Percentiles rank a stretch among this genome's conserved stretches.
Evolutionary conservation across 2,329 filamentous ascomycete species (phyloP).

Genomic region (Aspergillus chevalieri): DNA sequence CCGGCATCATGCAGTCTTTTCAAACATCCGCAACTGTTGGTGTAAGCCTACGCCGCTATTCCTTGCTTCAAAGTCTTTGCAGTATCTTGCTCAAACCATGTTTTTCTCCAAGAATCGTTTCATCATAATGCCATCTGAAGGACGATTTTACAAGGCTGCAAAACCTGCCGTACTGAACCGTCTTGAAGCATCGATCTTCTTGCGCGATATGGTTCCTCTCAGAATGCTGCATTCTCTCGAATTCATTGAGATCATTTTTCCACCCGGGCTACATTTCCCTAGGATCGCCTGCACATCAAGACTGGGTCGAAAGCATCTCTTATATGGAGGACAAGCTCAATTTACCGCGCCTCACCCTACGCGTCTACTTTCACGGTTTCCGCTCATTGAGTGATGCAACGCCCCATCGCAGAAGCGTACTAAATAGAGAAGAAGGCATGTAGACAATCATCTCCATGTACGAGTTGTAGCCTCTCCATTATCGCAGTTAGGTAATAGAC

Average conservation of each 20-base stretch:
- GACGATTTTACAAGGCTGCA: background rate
- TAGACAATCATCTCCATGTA: too few relatives aligned
- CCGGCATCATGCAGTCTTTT: background rate
- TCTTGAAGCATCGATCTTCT: background rate
- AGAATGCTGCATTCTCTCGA: background rate
- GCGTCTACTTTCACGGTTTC: background rate
- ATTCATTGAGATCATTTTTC: background rate
- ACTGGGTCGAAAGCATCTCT: background rate
- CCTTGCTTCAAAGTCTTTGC: background rate
- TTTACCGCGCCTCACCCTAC: background rate
- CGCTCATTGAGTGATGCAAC: too few relatives aligned
- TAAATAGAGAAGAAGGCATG: too few relatives aligned
- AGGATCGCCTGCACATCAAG: background rate
- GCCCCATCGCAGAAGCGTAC: too few relatives aligned
- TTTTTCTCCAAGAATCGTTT: background rate
- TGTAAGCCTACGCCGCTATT: background rate
- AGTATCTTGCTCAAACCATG: background rate
- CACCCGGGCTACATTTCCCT: background rate
- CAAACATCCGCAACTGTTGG: background rate
- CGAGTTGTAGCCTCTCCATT: too few relatives aligned
- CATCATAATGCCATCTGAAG: background rate
- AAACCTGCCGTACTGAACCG: background rate
- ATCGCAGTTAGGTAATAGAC: too few relatives aligned
- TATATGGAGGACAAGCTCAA: background rate
- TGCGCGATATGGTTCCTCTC: background rate